Base-by-base conservation (phyloP, 148 eudicot species). In the Vaccinium corymbosum region DNA sequence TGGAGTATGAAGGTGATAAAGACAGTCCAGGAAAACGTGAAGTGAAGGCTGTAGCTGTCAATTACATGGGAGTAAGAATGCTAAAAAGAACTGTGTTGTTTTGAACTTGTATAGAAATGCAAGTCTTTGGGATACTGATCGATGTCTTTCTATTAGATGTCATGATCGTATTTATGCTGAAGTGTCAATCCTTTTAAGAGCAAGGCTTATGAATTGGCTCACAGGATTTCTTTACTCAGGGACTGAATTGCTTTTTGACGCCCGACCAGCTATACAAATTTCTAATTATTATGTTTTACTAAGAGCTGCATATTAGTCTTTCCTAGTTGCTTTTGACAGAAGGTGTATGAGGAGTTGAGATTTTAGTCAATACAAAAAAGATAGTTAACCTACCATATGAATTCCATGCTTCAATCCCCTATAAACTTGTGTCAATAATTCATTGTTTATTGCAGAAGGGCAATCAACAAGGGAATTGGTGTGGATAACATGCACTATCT, bases 401-500 rank as follows among this genome's bases (percentile, higher is more conserved):
- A 57, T 57, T 62, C 68, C 14, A 2, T 27, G 46, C 14, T 79
- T 32, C 66, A 59, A 38, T 80, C 15, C 48, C 14, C 11, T 19
- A 25, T 81, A 13, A 81, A 62, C 66, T 83, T 13, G 1, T 11
- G 16, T 50, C 10, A 4, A 1, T 62, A 62, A 20, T n/a, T 62
- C 68, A 62, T 66, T 78, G 79, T 27, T n/a, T 81, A 12, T 80
- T 93, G 95, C 93, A 97, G 99, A 90, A 90, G 85, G 86, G 80
- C 95, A 81, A 88, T 93, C 85, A 97, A 97, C 94, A 97, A 97
- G 90, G 99, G 99, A 78, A 97, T 97, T 89, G 98, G 94, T 70
- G 95, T 97, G 29, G 99, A 97, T 82, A 97, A 90, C 88, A 89
- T 97, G 94, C 99, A 97, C 89, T 93, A 92, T 90, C 97, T 97